These are phyloP conservation scores for Starmerella riodocensis DNA, from an alignment of 805 yeast species.

Conservation along the genomic window DNA sequence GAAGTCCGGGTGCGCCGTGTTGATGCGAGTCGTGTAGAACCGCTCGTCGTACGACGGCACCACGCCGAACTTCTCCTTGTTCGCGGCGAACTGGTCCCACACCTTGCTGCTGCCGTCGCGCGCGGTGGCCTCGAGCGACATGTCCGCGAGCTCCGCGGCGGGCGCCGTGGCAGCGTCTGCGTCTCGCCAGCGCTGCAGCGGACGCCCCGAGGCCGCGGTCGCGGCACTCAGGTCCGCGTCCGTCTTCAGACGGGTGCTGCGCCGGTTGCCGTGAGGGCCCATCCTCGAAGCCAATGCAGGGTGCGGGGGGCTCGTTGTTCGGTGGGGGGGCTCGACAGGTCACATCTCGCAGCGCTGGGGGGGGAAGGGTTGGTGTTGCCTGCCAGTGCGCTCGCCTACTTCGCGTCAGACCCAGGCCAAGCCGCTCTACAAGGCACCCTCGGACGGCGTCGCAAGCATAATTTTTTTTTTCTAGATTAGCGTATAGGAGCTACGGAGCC, in stretches of 20 bases:
- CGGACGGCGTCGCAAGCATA: no score
- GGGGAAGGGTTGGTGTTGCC: no score
- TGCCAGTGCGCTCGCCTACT: no score
- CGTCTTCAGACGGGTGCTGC: slow-evolving; percentile 43
- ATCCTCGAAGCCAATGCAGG: not conserved
- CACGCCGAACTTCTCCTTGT: slow-evolving; percentile 78
- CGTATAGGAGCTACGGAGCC: no score
- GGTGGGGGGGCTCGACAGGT: no score
- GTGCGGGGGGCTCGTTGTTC: not conserved
- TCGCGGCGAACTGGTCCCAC: slow-evolving; percentile 96
- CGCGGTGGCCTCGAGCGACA: slow-evolving; percentile 8
- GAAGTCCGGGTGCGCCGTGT: slow-evolving; percentile 63
- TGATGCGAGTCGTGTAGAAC: slow-evolving; percentile 67
- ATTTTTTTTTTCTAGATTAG: no score
- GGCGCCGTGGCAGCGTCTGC: slow-evolving; percentile 14
- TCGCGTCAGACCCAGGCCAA: no score
- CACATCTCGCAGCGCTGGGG: no score
- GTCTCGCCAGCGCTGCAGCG: slow-evolving; percentile 75
- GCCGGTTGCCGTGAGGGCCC: slow-evolving; percentile 8
- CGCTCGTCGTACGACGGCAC: slow-evolving; percentile 74
- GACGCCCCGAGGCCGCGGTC: slow-evolving; percentile 40
- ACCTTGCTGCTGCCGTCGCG: slow-evolving; percentile 13
- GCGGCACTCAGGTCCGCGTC: slow-evolving; percentile 67
- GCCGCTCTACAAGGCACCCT: no score
- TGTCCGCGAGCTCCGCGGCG: slow-evolving; percentile 9